Percentiles rank a stretch among this genome's conserved stretches.
Evolutionary conservation across 345 rosid genomes (phyloP).

Genomic region (Tarenaya hassleriana): DNA sequence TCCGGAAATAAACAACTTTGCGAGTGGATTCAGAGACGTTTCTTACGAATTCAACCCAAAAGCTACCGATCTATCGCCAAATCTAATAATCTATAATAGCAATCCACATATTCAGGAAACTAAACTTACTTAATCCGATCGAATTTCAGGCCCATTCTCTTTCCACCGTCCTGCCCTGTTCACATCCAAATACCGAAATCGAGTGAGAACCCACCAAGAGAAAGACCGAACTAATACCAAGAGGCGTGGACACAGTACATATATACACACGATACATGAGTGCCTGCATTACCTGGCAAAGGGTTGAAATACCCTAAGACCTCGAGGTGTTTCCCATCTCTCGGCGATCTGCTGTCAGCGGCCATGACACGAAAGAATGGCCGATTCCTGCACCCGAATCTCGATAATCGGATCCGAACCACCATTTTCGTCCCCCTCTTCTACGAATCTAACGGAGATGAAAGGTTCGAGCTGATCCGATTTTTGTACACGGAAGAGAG

Average conservation of each 20-base stretch:
- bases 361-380: constrained; percentile 90
- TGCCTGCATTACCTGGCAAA: constrained; percentile 47
- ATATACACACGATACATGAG: neutral
- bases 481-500: constrained; percentile 10
- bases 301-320: constrained; percentile 81
- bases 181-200: constrained; percentile 10
- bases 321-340: constrained; percentile 90
- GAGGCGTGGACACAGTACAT: neutral
- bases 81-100: no score
- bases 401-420: constrained; percentile 63
- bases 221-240: neutral
- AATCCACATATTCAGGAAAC: neutral
- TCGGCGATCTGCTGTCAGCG: constrained; percentile 76
- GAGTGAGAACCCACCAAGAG: constrained; percentile 8
- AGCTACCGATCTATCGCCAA: neutral
- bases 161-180: constrained; percentile 87
- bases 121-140: constrained; percentile 81
- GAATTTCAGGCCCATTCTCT: constrained; percentile 88
- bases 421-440: constrained; percentile 42
- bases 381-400: constrained; percentile 79
- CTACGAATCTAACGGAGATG: neutral
- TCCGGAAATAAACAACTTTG: no score
- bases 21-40: neutral
- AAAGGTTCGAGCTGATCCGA: constrained; percentile 3
- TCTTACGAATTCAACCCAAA: constrained; percentile 11